Conservation (phyloP, 345 rosid genomes). For the Melaleuca alternifolia region DNA sequence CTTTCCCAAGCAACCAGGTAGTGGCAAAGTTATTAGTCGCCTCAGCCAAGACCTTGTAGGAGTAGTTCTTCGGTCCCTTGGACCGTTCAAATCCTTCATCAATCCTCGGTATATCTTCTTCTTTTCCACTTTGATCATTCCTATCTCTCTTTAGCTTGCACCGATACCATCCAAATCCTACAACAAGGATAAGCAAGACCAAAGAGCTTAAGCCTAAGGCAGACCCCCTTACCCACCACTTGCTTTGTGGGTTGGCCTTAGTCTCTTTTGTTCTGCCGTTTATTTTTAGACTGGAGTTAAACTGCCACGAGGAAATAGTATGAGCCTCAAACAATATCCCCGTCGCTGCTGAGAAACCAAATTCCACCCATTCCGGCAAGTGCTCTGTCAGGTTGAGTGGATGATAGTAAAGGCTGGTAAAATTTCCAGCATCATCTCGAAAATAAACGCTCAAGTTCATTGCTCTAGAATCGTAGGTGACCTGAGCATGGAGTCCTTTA, state of each 20-base stretch:
- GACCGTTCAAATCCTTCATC: background rate
- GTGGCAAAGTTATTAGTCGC: background rate
- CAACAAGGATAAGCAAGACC: background rate
- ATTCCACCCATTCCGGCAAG: background rate
- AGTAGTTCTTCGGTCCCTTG: background rate
- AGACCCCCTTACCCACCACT: background rate
- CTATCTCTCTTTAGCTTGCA: background rate
- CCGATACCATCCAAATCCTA: background rate
- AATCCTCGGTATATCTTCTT: background rate
- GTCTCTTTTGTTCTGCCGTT: background rate
- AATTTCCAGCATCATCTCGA: background rate
- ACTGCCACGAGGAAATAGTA: background rate
- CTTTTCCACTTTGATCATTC: background rate
- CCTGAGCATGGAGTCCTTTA: fast-evolving
- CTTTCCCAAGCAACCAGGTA: background rate
- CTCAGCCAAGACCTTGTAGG: background rate
- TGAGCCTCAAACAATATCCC: background rate
- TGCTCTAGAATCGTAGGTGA: background rate
- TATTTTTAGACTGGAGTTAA: background rate
- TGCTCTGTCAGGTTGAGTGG: background rate
- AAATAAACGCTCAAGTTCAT: background rate
- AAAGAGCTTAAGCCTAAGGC: background rate
- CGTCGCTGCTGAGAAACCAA: background rate
- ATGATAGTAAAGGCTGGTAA: background rate
- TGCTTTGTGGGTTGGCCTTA: background rate